Percentiles rank a stretch among this genome's conserved stretches.
phyloP scores from a whole-genome alignment of 352 stramenopile species.

The Thraustotheca clavata region DNA sequence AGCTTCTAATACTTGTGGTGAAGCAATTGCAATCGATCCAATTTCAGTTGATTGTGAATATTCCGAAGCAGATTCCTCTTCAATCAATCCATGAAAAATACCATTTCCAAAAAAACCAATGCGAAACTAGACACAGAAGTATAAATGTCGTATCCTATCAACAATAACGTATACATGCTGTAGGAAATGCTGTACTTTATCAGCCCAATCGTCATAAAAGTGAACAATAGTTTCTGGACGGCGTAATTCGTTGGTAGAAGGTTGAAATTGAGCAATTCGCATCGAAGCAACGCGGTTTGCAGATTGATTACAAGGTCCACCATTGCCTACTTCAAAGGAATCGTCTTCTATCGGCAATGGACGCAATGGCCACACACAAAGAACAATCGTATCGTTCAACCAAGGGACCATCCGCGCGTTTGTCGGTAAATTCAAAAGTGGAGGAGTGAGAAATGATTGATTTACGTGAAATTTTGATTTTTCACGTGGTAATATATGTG shows the following conservation, averaged over 20 bases:
- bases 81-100: background rate
- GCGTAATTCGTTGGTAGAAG: background rate
- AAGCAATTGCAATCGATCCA: background rate
- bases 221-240: background rate
- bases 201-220: slow-evolving; percentile 19
- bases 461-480: too few species aligned
- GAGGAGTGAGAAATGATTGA: too few species aligned
- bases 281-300: slow-evolving; percentile 4
- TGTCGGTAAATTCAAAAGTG: too few species aligned
- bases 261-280: background rate
- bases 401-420: too few species aligned
- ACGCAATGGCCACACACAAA: slow-evolving; percentile 1
- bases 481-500: too few species aligned
- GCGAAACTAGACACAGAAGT: background rate
- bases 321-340: slow-evolving; percentile 15
- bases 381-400: slow-evolving; percentile 4
- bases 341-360: background rate
- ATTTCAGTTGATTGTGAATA: background rate
- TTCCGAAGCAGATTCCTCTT: background rate
- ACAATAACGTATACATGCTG: background rate
- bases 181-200: slow-evolving; percentile 1
- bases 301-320: background rate
- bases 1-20: background rate
- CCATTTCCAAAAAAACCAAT: slow-evolving; percentile 7
- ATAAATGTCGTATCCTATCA: background rate